phyloP scores from a whole-genome alignment of 371 early-diverging fungal genomes.

The Phascolomyces articulosus region DNA sequence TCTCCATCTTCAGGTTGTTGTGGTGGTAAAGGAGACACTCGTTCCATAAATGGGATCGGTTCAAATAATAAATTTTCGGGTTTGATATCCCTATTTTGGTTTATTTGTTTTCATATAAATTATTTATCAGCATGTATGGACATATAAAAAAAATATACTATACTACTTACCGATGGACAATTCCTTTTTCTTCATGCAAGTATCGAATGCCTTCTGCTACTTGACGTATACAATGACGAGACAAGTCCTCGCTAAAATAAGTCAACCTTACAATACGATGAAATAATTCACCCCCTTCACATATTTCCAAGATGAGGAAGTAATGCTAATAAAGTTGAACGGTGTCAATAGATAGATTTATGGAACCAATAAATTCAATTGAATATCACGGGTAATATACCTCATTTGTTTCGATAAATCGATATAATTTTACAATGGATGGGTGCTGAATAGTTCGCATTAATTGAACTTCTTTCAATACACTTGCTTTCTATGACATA shows the following conservation, averaged over 20 bases:
- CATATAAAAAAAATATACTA: not conserved
- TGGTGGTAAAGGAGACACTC: slow-evolving; percentile 46
- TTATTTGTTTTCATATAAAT: not conserved
- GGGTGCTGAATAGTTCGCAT: slow-evolving; percentile 80
- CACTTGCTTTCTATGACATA: slow-evolving; percentile 77
- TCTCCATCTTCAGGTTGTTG: slow-evolving; percentile 36
- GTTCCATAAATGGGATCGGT: slow-evolving; percentile 68
- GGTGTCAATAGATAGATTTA: not conserved
- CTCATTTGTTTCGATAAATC: slow-evolving; percentile 66
- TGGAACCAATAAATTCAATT: not conserved
- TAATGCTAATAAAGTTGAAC: too few relatives aligned
- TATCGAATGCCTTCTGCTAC: slow-evolving; percentile 89
- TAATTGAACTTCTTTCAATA: slow-evolving; percentile 87
- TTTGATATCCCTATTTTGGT: slow-evolving; percentile 80
- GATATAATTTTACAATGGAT: slow-evolving; percentile 77
- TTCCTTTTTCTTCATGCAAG: slow-evolving; percentile 85
- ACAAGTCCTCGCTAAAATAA: slow-evolving; percentile 76
- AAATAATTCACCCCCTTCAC: slow-evolving; percentile 88
- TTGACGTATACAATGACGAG: slow-evolving; percentile 85
- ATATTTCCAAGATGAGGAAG: slow-evolving; percentile 83
- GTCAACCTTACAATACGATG: slow-evolving; percentile 82
- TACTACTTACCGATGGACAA: slow-evolving; percentile 75
- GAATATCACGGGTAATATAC: slow-evolving; percentile 36
- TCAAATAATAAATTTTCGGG: slow-evolving; percentile 93
- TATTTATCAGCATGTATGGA: too few relatives aligned